Conservation (phyloP, 768 basidiomycete genomes). For the Suillus clintonianus region DNA sequence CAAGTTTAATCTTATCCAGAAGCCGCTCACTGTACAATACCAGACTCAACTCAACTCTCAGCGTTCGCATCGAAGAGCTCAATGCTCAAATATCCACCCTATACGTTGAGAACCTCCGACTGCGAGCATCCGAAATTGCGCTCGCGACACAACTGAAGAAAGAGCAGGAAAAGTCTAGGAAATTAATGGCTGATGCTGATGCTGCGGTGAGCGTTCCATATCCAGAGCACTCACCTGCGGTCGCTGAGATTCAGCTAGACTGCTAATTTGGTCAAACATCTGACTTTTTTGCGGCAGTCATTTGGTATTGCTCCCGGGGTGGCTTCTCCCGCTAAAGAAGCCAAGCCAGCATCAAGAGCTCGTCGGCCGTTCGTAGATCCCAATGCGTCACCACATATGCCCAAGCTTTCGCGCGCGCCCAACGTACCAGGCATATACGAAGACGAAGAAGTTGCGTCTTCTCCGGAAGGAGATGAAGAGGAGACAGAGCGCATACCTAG, state of each 20-base stretch:
- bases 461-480: conserved; percentile 45
- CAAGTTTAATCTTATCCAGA: conserved; percentile 3
- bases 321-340: conserved; percentile 37
- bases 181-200: conserved; percentile 73
- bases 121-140: conserved; percentile 79
- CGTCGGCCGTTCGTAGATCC: conserved; percentile 48
- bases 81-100: conserved; percentile 82
- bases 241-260: conserved; percentile 39
- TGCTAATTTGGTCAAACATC: conserved; percentile 62
- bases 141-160: conserved; percentile 75
- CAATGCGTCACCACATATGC: conserved; percentile 48
- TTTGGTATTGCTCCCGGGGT: conserved; percentile 43
- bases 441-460: conserved; percentile 58
- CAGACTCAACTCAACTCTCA: conserved; percentile 85
- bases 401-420: conserved; percentile 64
- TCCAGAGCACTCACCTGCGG: neutral
- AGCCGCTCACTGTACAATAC: neutral
- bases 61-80: conserved; percentile 81
- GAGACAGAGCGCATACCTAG: conserved; percentile 37
- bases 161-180: conserved; percentile 76
- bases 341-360: conserved; percentile 51
- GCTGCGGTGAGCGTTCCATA: conserved; percentile 55
- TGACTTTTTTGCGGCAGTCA: conserved; percentile 64
- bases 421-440: conserved; percentile 68
- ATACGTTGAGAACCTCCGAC: conserved; percentile 78